These are phyloP conservation scores for Calonectria pseudoreteaudii DNA, from an alignment of 2,329 filamentous ascomycete genomes.

Conservation along the genomic window DNA sequence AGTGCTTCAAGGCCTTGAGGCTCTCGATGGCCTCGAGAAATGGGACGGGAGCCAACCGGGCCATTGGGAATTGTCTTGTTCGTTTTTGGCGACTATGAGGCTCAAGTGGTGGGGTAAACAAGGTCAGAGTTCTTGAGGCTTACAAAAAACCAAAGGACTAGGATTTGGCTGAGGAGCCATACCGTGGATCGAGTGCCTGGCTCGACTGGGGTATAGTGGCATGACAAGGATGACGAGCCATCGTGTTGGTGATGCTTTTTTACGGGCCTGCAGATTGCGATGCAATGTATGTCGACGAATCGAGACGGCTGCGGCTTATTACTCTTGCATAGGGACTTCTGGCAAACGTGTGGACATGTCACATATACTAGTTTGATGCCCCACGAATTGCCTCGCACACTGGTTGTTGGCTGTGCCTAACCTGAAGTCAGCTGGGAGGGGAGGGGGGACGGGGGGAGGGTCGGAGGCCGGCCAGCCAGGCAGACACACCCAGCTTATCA, in stretches of 20 bases:
- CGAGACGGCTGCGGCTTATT: conserved; percentile 4
- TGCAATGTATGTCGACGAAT: conserved; percentile 8
- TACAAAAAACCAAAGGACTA: conserved; percentile 6
- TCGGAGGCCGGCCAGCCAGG: neutral
- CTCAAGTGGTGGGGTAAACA: neutral
- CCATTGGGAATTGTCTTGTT: neutral
- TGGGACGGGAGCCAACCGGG: conserved; percentile 8
- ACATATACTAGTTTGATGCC: conserved; percentile 2
- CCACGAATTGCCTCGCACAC: neutral
- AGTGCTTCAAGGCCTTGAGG: conserved; percentile 25
- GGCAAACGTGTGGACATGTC: neutral
- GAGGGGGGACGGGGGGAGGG: neutral
- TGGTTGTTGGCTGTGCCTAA: neutral
- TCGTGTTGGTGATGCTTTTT: conserved; percentile 18
- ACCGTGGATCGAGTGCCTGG: conserved; percentile 18
- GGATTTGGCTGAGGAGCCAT: conserved; percentile 19
- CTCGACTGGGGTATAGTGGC: conserved; percentile 11
- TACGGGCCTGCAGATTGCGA: neutral
- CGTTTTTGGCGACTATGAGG: neutral
- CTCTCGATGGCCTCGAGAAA: conserved; percentile 29
- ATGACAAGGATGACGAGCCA: conserved; percentile 26
- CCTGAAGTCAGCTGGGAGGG: neutral
- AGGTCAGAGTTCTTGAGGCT: conserved; percentile 9
- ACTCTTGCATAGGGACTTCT: conserved; percentile 10
- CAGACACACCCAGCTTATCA: conserved; percentile 1